Base-by-base conservation (phyloP, 441 rosid species). In the Adansonia grandidieri region DNA sequence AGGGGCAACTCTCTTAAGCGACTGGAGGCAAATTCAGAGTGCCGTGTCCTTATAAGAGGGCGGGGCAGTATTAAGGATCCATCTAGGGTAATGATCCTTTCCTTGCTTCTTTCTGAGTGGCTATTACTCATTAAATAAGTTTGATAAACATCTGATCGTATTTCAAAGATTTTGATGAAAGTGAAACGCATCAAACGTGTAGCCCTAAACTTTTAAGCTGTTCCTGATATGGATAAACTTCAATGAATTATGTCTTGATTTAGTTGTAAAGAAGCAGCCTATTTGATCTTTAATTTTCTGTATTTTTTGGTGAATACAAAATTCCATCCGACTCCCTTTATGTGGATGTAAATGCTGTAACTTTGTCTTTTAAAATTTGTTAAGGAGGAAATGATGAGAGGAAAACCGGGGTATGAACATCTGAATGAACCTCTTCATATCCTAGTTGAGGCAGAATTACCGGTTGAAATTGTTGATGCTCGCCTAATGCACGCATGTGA, bases 341-440 rank as follows among this genome's bases (percentile, higher is more conserved):
- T 37, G 22, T 64, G 69, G 69, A 64, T 37, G 1, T 37, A 24
- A 24, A 40, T 57, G 63, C 6, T 15, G 14, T 19, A 57, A 73
- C 20, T 17, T 73, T 67, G 9, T 37, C 6, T 77, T 56, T 84
- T 86, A 42, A 17, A 13, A 79, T 80, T 22, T 28, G 80, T 86
- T 63, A 78, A 97, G 98, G 99, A 97, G 83, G 99, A 97, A 78
- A 82, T 95, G 86, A 89, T 93, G 99, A 90, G 98, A 85, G 99
- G 98, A 67, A 97, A 95, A 76, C 93, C 94, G 32, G 99, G 99
- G n/a, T 97, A 97, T 77, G 98, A 97, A 76, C 99, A 97, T 88
- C 90, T 97, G 80, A 95, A 91, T 79, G 98, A 97, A 79, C 99
- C 93, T 78, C 96, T 97, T 44, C 98, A 93, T 80, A 91, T 97